Evolutionary conservation across 805 yeast genomes (phyloP).

Genomic region (Starmerella apis): DNA sequence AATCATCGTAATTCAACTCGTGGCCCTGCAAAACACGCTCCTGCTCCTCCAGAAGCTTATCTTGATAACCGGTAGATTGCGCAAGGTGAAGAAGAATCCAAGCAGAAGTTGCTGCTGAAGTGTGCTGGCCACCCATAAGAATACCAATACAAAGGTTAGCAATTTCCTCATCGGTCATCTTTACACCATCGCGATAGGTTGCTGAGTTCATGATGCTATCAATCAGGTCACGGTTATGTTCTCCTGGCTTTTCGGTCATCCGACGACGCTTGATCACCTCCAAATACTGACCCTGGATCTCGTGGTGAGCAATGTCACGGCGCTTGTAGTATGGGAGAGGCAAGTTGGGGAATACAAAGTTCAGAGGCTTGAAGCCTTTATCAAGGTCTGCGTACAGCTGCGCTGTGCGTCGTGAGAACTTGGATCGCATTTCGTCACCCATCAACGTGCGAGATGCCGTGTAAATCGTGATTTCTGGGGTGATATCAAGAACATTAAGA

Average conservation of each 20-base stretch:
- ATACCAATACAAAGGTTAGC: conserved; percentile 90
- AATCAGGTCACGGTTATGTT: conserved; percentile 77
- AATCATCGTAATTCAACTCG: conserved; percentile 60
- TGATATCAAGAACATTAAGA: conserved; percentile 56
- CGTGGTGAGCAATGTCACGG: conserved; percentile 81
- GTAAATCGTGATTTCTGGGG: conserved; percentile 91
- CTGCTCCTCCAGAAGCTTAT: conserved; percentile 69
- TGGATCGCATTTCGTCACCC: conserved; percentile 83
- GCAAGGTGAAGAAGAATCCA: conserved; percentile 91
- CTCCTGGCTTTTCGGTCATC: conserved; percentile 42
- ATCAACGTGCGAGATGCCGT: conserved; percentile 87
- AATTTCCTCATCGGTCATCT: conserved; percentile 91
- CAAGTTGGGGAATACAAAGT: conserved; percentile 88
- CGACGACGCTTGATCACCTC: conserved; percentile 67
- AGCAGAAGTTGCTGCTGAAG: conserved; percentile 90
- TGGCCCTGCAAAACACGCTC: conserved; percentile 39
- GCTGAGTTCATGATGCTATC: conserved; percentile 75
- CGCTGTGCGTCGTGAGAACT: conserved; percentile 75
- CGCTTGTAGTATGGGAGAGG: conserved; percentile 77
- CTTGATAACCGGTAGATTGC: conserved; percentile 75
- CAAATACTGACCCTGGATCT: conserved; percentile 71
- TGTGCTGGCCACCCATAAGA: conserved; percentile 98
- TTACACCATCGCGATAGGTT: conserved; percentile 84
- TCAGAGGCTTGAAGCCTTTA: conserved; percentile 91
- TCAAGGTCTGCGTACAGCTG: conserved; percentile 80